phyloP scores from a whole-genome alignment of 2,329 filamentous ascomycete genomes.

The Ramichloridium luteum region DNA sequence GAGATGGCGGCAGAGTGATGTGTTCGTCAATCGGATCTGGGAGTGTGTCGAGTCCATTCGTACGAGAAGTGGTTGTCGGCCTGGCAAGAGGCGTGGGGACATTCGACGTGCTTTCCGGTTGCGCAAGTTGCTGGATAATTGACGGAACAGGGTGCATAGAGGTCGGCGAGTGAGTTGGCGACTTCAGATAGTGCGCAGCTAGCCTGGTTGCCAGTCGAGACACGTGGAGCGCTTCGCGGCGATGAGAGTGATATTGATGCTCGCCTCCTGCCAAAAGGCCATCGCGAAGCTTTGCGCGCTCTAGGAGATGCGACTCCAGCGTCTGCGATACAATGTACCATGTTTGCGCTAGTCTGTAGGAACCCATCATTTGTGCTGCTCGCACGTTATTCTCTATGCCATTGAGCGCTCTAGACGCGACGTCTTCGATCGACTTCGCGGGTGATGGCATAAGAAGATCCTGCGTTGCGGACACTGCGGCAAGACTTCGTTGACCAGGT shows the following conservation, averaged over 20 bases:
- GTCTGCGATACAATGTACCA: slow-evolving; percentile 46
- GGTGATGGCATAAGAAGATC: neutral
- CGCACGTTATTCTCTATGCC: slow-evolving; percentile 8
- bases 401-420: slow-evolving; percentile 9
- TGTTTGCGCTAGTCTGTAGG: slow-evolving; percentile 42
- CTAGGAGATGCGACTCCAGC: slow-evolving; percentile 37
- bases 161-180: slow-evolving; percentile 9
- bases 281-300: slow-evolving; percentile 14
- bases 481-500: neutral
- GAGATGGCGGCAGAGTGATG: slow-evolving; percentile 17
- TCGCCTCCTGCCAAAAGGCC: neutral
- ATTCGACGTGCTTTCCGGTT: slow-evolving; percentile 37
- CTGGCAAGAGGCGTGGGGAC: slow-evolving; percentile 42
- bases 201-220: slow-evolving; percentile 7
- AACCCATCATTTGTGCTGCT: slow-evolving; percentile 19
- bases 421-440: slow-evolving; percentile 6
- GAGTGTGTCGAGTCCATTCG: slow-evolving; percentile 22
- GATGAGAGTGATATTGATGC: neutral
- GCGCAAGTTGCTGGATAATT: slow-evolving; percentile 14
- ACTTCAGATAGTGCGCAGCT: slow-evolving; percentile 12
- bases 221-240: neutral
- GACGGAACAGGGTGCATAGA: slow-evolving; percentile 13
- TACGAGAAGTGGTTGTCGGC: slow-evolving; percentile 19
- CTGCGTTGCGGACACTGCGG: neutral
- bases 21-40: slow-evolving; percentile 17